A percentile compares a stretch with the other conserved stretches of the same genome.
Conservation (phyloP, 139 green algal genomes). For the Nannochloris sp. region DNA sequence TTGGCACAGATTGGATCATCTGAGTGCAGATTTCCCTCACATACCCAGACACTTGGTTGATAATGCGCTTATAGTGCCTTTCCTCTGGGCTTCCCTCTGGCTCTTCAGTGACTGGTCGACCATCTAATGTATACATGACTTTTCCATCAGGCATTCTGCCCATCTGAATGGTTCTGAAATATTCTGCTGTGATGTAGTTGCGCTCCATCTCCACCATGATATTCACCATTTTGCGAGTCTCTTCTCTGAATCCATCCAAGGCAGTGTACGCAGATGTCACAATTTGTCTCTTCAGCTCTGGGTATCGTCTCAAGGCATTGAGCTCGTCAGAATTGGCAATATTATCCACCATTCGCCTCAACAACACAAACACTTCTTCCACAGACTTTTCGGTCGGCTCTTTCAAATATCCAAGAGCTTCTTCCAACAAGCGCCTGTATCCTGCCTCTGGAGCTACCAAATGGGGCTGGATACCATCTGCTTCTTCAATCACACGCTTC, state of each 20-base stretch:
- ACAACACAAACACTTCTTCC: constrained; percentile 71
- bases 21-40: constrained; percentile 77
- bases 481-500: constrained; percentile 80
- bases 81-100: constrained; percentile 28
- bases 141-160: constrained; percentile 37
- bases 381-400: constrained; percentile 48
- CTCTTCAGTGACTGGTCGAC: constrained; percentile 36
- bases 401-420: constrained; percentile 26
- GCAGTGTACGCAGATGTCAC: constrained; percentile 50
- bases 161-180: constrained; percentile 60
- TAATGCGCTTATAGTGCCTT: constrained; percentile 62
- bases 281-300: constrained; percentile 69
- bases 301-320: constrained; percentile 59
- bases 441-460: constrained; percentile 93
- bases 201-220: constrained; percentile 91
- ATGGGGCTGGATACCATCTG: constrained; percentile 94
- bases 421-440: constrained; percentile 85
- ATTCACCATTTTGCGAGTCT: constrained; percentile 46
- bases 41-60: constrained; percentile 76
- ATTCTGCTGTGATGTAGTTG: constrained; percentile 80
- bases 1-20: constrained; percentile 83
- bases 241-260: constrained; percentile 52
- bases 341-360: constrained; percentile 70
- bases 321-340: constrained; percentile 39
- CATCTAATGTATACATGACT: constrained; percentile 38